These are phyloP conservation scores for Chamaenerion angustifolium DNA, from an alignment of 345 rosid species.

Conservation along the genomic window DNA sequence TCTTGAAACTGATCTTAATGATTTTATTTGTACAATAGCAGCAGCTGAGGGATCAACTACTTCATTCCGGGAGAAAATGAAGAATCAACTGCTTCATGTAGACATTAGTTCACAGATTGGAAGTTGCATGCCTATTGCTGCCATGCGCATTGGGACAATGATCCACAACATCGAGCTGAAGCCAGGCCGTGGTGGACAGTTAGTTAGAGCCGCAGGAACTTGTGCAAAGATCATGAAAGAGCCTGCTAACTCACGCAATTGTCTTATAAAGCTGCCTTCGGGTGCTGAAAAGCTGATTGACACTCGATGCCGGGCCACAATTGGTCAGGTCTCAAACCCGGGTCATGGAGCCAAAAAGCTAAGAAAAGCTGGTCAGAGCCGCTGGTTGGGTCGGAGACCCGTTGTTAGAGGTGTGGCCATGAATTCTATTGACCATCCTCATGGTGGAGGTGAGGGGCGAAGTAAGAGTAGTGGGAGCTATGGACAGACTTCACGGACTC, in stretches of 20 bases:
- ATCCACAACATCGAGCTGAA: constrained; percentile 86
- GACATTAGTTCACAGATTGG: constrained; percentile 80
- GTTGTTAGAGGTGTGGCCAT: constrained; percentile 72
- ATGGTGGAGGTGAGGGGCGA: constrained; percentile 93
- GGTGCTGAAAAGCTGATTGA: constrained; percentile 51
- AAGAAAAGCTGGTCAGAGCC: constrained; percentile 74
- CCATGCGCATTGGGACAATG: constrained; percentile 82
- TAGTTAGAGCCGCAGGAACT: constrained; percentile 80
- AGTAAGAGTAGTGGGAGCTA: constrained; percentile 71
- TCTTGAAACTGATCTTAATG: neutral
- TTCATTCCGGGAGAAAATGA: constrained; percentile 39
- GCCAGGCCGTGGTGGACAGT: constrained; percentile 76
- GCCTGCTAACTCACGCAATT: constrained; percentile 32
- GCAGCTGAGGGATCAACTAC: constrained; percentile 18
- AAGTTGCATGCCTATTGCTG: constrained; percentile 67
- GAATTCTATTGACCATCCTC: constrained; percentile 91
- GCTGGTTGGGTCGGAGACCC: constrained; percentile 79
- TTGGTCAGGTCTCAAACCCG: constrained; percentile 63
- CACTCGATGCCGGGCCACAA: constrained; percentile 58
- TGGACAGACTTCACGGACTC: constrained; percentile 52
- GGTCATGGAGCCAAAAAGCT: constrained; percentile 48
- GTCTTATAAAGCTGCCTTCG: constrained; percentile 62
- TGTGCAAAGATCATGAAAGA: constrained; percentile 76
- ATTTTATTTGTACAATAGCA: constrained; percentile 2
- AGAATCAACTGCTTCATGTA: constrained; percentile 44